Base-by-base conservation (phyloP, 192 early-diverging fungal genomes). In the Linnemannia hyalina region DNA sequence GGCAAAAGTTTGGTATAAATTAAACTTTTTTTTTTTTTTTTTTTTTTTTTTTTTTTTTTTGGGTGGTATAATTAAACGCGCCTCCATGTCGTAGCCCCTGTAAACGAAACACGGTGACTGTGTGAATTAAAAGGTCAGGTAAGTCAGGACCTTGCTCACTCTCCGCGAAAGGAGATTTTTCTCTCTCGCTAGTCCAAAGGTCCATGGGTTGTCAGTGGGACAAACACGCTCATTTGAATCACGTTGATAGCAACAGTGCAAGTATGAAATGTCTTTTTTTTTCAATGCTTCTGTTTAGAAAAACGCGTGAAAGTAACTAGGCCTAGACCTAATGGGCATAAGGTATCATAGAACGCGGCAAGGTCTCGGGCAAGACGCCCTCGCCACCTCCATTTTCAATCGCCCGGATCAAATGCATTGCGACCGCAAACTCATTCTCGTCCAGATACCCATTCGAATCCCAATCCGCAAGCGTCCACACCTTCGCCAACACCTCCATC, bases 381-480 rank as follows among this genome's bases (percentile, higher is more conserved):
- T 80, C 81, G n/a, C 88, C 89, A 52, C 92, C 91, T 57, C 92
- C 91, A 57, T 73, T 71, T 42, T 88, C 81, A 2, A 90, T 77
- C 8, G 87, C 88, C 72, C 90, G 86, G 22, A 89, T 88, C 32
- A 96, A 77, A 80, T 95, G 94, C 95, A 97, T 96, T 1, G 95
- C 95, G 5, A 96, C 95, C 46, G 93, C 90, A 85, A 97, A 97
- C 89, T 97, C 95, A 74, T 97, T 96, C 57, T 90, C 75, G 71
- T 96, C 95, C 80, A 97, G 87, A 70, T 95, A 96, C n/a, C 96
- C 96, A 75, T 95, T 93, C 29, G 83, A 80, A 75, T 95, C 94
- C 95, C 95, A 96, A 75, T 97, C 96, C 26, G 95, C 91, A 41
- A 94, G 79, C 55, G 89, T 83, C 95, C 96, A 97, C 11, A 97